A percentile compares a stretch with the other conserved stretches of the same genome.
Conservation (phyloP, 192 early-diverging fungal species). For the Podila clonocystis region DNA sequence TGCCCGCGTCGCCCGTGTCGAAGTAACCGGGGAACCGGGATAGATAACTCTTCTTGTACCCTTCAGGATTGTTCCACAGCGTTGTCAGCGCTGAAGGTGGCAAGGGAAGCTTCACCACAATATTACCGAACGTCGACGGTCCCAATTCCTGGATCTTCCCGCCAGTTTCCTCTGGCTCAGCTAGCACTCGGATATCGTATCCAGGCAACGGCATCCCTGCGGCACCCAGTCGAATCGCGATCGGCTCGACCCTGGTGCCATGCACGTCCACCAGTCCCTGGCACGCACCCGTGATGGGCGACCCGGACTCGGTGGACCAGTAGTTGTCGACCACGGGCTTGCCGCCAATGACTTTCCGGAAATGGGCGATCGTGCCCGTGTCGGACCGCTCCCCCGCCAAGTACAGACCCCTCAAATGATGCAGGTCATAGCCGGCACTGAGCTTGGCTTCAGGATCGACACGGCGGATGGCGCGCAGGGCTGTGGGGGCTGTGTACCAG, state of each 20-base stretch:
- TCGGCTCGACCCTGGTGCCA: slow-evolving; percentile 42
- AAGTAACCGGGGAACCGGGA: slow-evolving; percentile 81
- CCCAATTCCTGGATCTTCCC: slow-evolving; percentile 43
- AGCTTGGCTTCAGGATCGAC: slow-evolving; percentile 76
- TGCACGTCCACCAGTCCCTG: slow-evolving; percentile 59
- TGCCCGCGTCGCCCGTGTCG: slow-evolving; percentile 86
- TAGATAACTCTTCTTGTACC: slow-evolving; percentile 81
- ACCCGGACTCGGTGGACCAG: slow-evolving; percentile 92
- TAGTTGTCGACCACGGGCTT: slow-evolving; percentile 84
- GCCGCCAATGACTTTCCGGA: slow-evolving; percentile 53
- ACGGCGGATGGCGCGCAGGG: slow-evolving; percentile 81
- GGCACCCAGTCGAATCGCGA: slow-evolving; percentile 68
- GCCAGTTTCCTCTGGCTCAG: slow-evolving; percentile 57
- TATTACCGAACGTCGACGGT: slow-evolving; percentile 76
- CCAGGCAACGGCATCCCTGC: slow-evolving; percentile 85
- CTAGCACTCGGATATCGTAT: slow-evolving; percentile 72
- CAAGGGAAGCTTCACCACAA: slow-evolving; percentile 81
- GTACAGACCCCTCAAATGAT: slow-evolving; percentile 69
- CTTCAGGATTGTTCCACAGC: slow-evolving; percentile 81
- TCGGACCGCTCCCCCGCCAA: slow-evolving; percentile 88
- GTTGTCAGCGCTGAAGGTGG: slow-evolving; percentile 82
- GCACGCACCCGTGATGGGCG: slow-evolving; percentile 80
- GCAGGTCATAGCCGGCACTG: slow-evolving; percentile 69
- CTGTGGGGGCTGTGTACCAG: slow-evolving; percentile 88
- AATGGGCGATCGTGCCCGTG: slow-evolving; percentile 76